phyloP scores from a whole-genome alignment of 176 grass and related monocot species.

The Poa annua region DNA sequence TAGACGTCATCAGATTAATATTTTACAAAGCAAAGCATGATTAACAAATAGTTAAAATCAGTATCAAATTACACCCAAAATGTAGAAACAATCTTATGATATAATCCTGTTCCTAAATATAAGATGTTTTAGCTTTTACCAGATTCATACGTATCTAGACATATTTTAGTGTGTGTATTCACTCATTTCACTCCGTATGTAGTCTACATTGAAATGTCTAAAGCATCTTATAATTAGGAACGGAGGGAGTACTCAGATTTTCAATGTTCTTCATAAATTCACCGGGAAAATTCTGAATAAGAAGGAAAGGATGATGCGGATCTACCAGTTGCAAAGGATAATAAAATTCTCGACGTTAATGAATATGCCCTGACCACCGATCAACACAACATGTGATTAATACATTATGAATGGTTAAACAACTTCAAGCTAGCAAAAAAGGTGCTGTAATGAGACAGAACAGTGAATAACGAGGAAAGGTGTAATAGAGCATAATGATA shows the following conservation, averaged over 20 bases:
- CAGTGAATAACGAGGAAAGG: background rate
- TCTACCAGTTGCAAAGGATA: constrained; percentile 6
- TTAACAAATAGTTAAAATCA: background rate
- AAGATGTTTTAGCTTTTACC: too few species aligned
- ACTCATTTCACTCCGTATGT: too few species aligned
- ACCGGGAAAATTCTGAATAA: background rate
- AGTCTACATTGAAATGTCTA: too few species aligned
- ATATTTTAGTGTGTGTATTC: too few species aligned
- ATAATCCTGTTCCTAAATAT: background rate
- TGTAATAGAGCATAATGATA: background rate
- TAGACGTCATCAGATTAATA: background rate
- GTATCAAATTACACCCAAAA: constrained; percentile 34
- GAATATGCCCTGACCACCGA: background rate
- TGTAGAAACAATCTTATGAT: constrained; percentile 2
- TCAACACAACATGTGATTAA: background rate
- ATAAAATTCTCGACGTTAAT: constrained; percentile 13
- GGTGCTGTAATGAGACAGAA: background rate
- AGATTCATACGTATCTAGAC: too few species aligned
- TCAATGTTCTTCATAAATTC: constrained; percentile 1
- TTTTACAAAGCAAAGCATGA: background rate
- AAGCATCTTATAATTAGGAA: too few species aligned
- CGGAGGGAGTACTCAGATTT: background rate
- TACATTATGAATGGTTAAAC: constrained; percentile 4
- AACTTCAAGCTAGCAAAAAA: constrained; percentile 9
- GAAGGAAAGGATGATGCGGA: constrained; percentile 3